Conservation (phyloP, 208 protist species). For the Acanthamoeba royreba region DNA sequence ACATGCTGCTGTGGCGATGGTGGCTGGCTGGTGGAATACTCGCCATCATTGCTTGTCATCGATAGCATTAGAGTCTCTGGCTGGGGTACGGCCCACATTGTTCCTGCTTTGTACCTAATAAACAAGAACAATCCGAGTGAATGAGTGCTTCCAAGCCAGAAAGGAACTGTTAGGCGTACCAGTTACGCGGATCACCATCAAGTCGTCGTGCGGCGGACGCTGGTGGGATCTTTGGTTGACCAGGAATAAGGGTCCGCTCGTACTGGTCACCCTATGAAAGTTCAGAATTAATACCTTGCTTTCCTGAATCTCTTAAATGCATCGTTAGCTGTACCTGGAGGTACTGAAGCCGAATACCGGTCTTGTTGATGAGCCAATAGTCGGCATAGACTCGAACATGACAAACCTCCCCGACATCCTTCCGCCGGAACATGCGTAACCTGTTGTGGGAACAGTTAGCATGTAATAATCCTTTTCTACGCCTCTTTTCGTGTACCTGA, state of each 20-base stretch:
- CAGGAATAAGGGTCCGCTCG: not conserved
- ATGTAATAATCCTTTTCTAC: not conserved
- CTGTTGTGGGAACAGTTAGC: not conserved
- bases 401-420: not conserved
- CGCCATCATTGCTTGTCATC: not conserved
- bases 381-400: not conserved
- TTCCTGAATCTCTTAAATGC: too few species aligned
- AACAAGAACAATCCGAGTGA: not conserved
- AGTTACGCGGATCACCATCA: not conserved
- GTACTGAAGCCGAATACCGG: not conserved
- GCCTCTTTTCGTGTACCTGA: not conserved
- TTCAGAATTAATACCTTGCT: too few species aligned
- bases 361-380: constrained; percentile 35
- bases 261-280: not conserved
- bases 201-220: not conserved
- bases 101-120: not conserved
- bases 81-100: not conserved
- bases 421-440: not conserved
- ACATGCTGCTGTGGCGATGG: not conserved
- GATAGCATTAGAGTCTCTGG: not conserved
- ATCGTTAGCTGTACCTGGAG: not conserved
- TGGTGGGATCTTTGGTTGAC: not conserved
- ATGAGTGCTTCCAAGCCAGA: not conserved
- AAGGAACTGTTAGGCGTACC: not conserved
- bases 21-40: not conserved